These are phyloP conservation scores for Eucalyptus curtisii DNA, from an alignment of 345 rosid genomes.

Conservation along the genomic window DNA sequence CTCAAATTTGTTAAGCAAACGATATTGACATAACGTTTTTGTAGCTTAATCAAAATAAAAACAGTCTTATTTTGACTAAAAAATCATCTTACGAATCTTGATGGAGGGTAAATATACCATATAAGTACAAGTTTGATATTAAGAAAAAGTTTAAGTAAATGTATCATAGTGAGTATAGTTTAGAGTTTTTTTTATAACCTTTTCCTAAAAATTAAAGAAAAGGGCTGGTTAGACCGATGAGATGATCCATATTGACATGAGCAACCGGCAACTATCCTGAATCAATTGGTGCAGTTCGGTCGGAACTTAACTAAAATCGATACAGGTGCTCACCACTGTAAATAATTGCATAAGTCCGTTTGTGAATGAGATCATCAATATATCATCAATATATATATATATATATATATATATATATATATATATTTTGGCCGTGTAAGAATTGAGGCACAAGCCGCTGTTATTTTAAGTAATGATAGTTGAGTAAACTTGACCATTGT, in stretches of 20 bases:
- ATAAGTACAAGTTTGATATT: background rate
- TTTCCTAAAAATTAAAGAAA: too few species aligned
- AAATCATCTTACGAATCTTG: background rate
- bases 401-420: too few species aligned
- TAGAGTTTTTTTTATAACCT: too few species aligned
- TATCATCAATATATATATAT: too few species aligned
- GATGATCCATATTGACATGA: background rate
- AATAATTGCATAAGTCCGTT: background rate
- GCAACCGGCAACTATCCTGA: background rate
- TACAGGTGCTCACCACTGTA: background rate
- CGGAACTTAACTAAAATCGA: background rate
- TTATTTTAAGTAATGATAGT: too few species aligned
- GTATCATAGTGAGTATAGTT: background rate
- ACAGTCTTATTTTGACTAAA: background rate
- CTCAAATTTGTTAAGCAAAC: too few species aligned
- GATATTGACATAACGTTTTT: background rate
- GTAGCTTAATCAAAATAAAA: too few species aligned
- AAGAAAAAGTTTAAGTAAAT: background rate
- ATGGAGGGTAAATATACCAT: background rate
- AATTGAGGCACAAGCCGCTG: too few species aligned
- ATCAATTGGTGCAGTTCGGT: background rate
- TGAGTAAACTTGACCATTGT: too few species aligned
- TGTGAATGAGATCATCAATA: too few species aligned
- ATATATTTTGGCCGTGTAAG: too few species aligned
- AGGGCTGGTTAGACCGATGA: background rate